Percentiles rank a stretch among this genome's conserved stretches.
These are phyloP conservation scores for Pachysolen tannophilus DNA, from an alignment of 805 yeast genomes.

Conservation along the genomic window DNA sequence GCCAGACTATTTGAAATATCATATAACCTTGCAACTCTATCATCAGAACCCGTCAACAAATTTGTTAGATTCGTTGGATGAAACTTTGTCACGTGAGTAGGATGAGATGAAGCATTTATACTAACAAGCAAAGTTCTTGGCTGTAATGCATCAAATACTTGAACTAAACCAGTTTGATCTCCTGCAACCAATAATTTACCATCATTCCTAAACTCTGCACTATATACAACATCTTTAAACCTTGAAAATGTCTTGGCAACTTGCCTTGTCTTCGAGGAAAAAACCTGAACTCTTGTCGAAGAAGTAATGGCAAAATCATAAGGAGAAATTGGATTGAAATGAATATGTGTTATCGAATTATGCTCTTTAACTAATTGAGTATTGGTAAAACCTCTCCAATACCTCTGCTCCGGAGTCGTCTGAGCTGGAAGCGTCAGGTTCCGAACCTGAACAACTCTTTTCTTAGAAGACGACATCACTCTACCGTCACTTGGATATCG, in stretches of 20 bases:
- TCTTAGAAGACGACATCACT: constrained; percentile 71
- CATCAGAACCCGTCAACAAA: constrained; percentile 85
- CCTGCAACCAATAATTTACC: constrained; percentile 91
- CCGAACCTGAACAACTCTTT: constrained; percentile 56
- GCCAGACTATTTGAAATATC: constrained; percentile 72
- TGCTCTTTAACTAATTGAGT: constrained; percentile 92
- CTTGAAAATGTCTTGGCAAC: constrained; percentile 79
- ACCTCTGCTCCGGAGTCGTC: constrained; percentile 87
- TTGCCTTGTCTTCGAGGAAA: constrained; percentile 90
- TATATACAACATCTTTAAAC: constrained; percentile 86
- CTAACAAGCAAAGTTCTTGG: constrained; percentile 76
- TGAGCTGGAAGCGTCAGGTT: constrained; percentile 75
- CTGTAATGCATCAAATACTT: constrained; percentile 76
- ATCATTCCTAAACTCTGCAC: constrained; percentile 86
- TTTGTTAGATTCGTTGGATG: constrained; percentile 72
- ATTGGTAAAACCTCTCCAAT: constrained; percentile 80
- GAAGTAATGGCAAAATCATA: constrained; percentile 92
- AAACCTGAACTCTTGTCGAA: constrained; percentile 84
- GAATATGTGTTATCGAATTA: constrained; percentile 81
- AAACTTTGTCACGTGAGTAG: constrained; percentile 90
- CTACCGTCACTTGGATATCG: too few species aligned
- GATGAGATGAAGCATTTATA: constrained; percentile 74
- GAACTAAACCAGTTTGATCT: constrained; percentile 90
- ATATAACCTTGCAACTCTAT: constrained; percentile 76
- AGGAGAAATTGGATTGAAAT: constrained; percentile 80